These are phyloP conservation scores for Deakozyma indianensis DNA, from an alignment of 805 yeast species.

Conservation along the genomic window DNA sequence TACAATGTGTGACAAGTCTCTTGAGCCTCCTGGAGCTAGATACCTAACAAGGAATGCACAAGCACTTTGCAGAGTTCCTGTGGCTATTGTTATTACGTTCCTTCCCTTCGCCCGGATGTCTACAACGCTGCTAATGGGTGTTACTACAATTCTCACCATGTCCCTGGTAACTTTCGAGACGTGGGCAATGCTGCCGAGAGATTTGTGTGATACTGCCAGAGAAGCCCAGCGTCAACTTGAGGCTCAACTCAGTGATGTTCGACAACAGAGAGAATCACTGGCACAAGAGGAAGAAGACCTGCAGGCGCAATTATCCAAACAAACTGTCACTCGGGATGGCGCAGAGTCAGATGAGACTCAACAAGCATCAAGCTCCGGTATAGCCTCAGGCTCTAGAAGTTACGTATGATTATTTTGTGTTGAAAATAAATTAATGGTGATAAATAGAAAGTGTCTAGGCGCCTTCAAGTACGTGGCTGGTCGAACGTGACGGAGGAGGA, in stretches of 20 bases:
- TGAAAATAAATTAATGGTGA: too few relatives aligned
- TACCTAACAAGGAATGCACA: conserved; percentile 25
- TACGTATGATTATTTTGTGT: too few relatives aligned
- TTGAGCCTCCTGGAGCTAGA: conserved; percentile 25
- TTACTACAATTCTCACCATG: conserved; percentile 24
- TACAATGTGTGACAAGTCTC: conserved; percentile 31
- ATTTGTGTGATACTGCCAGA: neutral
- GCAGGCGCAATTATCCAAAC: neutral
- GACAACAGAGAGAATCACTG: neutral
- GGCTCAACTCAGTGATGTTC: neutral
- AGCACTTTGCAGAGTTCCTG: conserved; percentile 27
- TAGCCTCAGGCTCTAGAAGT: too few relatives aligned
- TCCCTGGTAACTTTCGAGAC: conserved; percentile 27
- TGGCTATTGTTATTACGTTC: conserved; percentile 26
- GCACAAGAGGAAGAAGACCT: neutral
- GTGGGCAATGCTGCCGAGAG: conserved; percentile 12
- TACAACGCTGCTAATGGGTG: conserved; percentile 29
- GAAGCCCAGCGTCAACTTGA: neutral
- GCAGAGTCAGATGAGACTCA: too few relatives aligned
- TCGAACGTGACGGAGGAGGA: neutral
- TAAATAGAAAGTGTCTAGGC: too few relatives aligned
- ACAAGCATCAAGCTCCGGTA: too few relatives aligned
- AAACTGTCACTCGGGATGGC: too few relatives aligned
- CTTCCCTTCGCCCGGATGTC: conserved; percentile 30
- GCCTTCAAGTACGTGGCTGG: neutral